phyloP scores from a whole-genome alignment of 148 eudicot genomes.

The Pouteria glomerata region DNA sequence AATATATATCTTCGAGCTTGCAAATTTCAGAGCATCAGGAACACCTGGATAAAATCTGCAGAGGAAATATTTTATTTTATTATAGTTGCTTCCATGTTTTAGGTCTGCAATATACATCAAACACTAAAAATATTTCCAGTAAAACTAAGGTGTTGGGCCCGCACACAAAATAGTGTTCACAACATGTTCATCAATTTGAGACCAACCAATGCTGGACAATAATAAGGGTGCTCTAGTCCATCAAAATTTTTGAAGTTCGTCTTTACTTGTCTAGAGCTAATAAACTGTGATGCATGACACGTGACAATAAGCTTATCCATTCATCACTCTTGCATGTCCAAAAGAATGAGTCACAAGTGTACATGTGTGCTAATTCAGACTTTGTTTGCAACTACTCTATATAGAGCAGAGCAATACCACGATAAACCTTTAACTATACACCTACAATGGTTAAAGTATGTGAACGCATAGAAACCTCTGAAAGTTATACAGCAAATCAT shows the following conservation, averaged over 20 bases:
- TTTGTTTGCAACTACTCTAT: neutral
- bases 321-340: too few relatives aligned
- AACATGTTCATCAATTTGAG: neutral
- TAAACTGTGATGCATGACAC: neutral
- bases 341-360: too few relatives aligned
- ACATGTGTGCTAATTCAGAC: neutral
- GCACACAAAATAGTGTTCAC: neutral
- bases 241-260: too few relatives aligned
- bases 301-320: neutral
- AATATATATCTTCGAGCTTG: slow-evolving; percentile 82
- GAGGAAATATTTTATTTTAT: neutral
- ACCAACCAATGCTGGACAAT: neutral
- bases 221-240: neutral
- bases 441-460: neutral
- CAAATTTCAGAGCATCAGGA: slow-evolving; percentile 83
- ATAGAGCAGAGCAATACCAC: neutral
- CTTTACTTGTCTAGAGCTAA: neutral
- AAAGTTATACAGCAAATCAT: neutral
- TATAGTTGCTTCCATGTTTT: too few relatives aligned
- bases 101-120: neutral
- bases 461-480: neutral
- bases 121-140: neutral
- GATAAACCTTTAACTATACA: neutral
- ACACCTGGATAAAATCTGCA: slow-evolving; percentile 94
- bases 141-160: neutral